These are phyloP conservation scores for Gracilaria vermiculophylla DNA, from an alignment of 23 red algal genomes.

Conservation along the genomic window DNA sequence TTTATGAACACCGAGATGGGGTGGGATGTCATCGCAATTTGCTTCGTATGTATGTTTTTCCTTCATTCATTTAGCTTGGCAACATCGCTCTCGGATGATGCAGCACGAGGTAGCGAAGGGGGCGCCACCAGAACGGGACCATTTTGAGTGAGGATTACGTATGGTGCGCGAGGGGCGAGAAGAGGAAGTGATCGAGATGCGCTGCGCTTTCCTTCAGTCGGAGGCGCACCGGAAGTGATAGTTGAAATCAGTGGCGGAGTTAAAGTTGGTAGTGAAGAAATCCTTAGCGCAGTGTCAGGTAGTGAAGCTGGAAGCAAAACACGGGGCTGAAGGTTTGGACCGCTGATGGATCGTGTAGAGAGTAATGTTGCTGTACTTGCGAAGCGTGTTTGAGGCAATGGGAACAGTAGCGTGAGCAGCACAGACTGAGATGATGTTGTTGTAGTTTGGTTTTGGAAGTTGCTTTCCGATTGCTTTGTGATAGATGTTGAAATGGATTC, in stretches of 20 bases:
- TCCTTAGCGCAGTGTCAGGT: neutral
- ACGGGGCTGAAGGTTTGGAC: too few relatives aligned
- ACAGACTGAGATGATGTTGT: too few relatives aligned
- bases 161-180: neutral
- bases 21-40: neutral
- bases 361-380: too few relatives aligned
- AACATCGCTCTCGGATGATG: neutral
- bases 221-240: neutral
- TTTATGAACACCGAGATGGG: too few relatives aligned
- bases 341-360: too few relatives aligned
- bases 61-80: neutral
- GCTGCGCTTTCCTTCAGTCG: neutral
- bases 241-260: neutral
- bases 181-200: neutral
- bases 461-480: too few relatives aligned
- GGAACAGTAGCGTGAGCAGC: too few relatives aligned
- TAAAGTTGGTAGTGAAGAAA: neutral
- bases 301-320: neutral
- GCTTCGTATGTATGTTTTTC: neutral
- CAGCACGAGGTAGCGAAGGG: neutral
- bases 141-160: neutral
- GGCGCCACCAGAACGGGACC: neutral
- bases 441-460: too few relatives aligned
- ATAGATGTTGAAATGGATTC: neutral
- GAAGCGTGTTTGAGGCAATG: too few relatives aligned